These are phyloP conservation scores for Aureobasidium melanogenum DNA, from an alignment of 2,329 filamentous ascomycete species.

Conservation along the genomic window DNA sequence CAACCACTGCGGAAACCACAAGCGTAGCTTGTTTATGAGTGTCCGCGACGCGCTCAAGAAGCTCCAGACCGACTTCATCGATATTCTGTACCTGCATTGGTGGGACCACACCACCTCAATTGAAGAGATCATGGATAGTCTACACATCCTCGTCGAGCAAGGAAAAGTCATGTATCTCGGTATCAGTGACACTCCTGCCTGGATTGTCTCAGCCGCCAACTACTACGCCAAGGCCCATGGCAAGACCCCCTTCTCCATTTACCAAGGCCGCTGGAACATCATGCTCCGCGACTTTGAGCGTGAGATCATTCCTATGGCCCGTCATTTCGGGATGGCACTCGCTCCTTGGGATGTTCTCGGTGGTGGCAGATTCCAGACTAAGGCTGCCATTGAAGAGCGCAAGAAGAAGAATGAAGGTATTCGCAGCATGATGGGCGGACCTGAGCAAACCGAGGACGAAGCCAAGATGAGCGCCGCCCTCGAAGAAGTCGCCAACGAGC, in stretches of 20 bases:
- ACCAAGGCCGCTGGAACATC: constrained; percentile 32
- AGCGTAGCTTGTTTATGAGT: constrained; percentile 48
- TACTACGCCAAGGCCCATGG: constrained; percentile 30
- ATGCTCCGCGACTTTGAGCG: constrained; percentile 31
- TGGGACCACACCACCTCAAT: constrained; percentile 41
- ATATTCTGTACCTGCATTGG: constrained; percentile 24
- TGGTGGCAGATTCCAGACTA: constrained; percentile 41
- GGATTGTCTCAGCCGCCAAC: constrained; percentile 26
- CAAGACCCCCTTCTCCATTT: constrained; percentile 29
- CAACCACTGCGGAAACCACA: constrained; percentile 49
- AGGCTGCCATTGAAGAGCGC: constrained; percentile 20
- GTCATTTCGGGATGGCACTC: constrained; percentile 33
- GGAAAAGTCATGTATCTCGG: constrained; percentile 33
- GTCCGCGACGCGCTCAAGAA: constrained; percentile 32
- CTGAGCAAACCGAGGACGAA: constrained; percentile 40
- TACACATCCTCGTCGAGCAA: constrained; percentile 27
- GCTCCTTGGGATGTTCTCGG: constrained; percentile 42
- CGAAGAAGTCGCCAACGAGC: constrained; percentile 49
- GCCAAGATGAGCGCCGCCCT: constrained; percentile 47
- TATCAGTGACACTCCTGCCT: constrained; percentile 30
- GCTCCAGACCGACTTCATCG: constrained; percentile 17
- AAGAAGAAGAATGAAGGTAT: constrained; percentile 24
- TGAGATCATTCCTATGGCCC: constrained; percentile 33
- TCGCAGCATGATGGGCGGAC: constrained; percentile 22
- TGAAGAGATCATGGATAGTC: constrained; percentile 30